These are phyloP conservation scores for Allomyces javanicus DNA, from an alignment of 192 early-diverging fungal genomes.

Conservation along the genomic window DNA sequence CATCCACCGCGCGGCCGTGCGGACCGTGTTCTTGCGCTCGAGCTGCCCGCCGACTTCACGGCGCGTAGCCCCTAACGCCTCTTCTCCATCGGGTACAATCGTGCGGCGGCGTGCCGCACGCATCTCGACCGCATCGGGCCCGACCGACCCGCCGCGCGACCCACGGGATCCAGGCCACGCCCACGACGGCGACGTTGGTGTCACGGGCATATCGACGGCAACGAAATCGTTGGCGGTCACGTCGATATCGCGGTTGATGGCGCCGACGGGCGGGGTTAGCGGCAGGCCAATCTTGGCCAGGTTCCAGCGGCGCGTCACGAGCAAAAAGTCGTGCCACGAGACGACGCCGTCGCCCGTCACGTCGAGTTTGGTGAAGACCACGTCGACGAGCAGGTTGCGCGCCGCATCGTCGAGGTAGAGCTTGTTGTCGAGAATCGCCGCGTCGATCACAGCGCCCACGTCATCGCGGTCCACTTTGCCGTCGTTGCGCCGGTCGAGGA, in stretches of 20 bases:
- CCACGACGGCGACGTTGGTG: not conserved
- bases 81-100: no score
- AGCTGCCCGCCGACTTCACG: no score
- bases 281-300: not conserved
- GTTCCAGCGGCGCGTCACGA: not conserved
- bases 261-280: not conserved
- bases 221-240: not conserved
- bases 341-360: not conserved
- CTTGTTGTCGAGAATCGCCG: not conserved
- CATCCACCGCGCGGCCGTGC: no score
- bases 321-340: not conserved
- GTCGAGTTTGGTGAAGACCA: not conserved
- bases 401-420: not conserved
- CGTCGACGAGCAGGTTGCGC: not conserved
- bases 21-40: no score
- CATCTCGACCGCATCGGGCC: no score
- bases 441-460: not conserved
- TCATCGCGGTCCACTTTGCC: not conserved
- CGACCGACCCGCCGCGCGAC: no score
- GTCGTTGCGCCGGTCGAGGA: not conserved
- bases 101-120: no score
- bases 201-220: not conserved
- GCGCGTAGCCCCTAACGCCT: no score
- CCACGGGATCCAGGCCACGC: no score
- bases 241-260: not conserved